Evolutionary conservation across 371 early-diverging fungal species (phyloP), one percentile per base, ranked within the genome.

Genomic region (Lichtheimia corymbifera): DNA sequence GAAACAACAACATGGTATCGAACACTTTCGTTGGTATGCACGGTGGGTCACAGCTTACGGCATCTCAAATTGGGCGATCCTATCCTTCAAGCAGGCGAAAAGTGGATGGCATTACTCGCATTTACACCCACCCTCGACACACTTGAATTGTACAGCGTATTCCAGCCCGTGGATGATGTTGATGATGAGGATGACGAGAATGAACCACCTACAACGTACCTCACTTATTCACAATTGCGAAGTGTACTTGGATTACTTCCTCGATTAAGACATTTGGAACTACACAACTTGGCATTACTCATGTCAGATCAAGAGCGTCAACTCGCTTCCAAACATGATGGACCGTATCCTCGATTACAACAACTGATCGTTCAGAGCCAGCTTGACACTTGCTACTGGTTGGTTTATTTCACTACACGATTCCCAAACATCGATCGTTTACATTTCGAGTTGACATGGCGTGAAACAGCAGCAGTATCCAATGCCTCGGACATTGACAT

Each of bases 261-360:
- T 5, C n/a, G 22, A 5, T 17, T 47, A 7, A 6, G 7, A 5
- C 14, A 2, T 18, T 22, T 47, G 18, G 22, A 5, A 22, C 11
- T 47, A 22, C n/a, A 22, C 18, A 47, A 47, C 47, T 18, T 47
- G 18, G 47, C 47, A 7, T 22, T 47, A 22, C 47, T 47, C 47
- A 47, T 47, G 47, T 47, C 47, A n/a, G 47, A 47, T 17, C 47
- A 47, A 5, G 47, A 47, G 9, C 47, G 47, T n/a, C n/a, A 12
- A 22, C 47, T 18, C 1, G 47, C 47, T 18, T 47, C 47, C 1
- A 2, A 6, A 11, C 12, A 17, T 47, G 47, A n/a, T 22, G 11
- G 47, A n/a, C 47, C 17, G 12, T 47, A 18, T 47, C 47, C 47
- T 47, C 47, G 47, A 47, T 18, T 47, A 47, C 47, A 22, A 47